Base-by-base conservation (phyloP, 345 rosid genomes). In the Euclidium syriacum region DNA sequence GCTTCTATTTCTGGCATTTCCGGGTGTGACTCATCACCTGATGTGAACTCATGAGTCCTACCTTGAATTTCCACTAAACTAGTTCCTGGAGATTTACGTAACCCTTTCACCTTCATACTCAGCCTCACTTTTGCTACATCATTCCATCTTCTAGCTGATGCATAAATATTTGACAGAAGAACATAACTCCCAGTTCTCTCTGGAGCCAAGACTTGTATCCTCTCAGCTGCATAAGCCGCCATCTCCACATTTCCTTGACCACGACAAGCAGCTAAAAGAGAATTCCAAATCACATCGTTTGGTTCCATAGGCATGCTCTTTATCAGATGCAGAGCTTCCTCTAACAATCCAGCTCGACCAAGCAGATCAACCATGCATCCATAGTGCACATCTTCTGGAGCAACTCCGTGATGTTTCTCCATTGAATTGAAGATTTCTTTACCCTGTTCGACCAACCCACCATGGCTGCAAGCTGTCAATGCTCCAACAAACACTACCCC, bases 311-410 rank as follows among this genome's bases (percentile, higher is more conserved):
- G 89, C 89, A 86, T 80, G 57, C 57, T 29, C 50, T 80, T 58
- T 58, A 81, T 77, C 51, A 83, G 70, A 25, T 68, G 72, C 17
- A 79, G 39, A 14, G 94, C 87, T 78, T 86, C 85, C 34, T 29
- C 64, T 40, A 81, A 51, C 47, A 78, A 46, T 47, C 89, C 92
- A 36, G 85, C 86, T 65, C 92, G 85, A 49, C 87, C 85, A 18
- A 81, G 82, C 41, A 86, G 48, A 71, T 86, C 92, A 69, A 81
- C 85, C 86, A 85, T 78, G 62, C 89, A 85, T 24, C 92, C 92
- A 39, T 81, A 85, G 46, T 85, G 92, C 26, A 85, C 82, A 43
- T 71, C 73, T 59, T 74, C 50, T 6, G 86, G 83, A 18, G 55
- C 53, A 65, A 85, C 61, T 29, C 78, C 77, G 19, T 78, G 65